Evolutionary conservation across 1,284 basidiomycete genomes (phyloP).

Genomic region (Polyporus tsugae): DNA sequence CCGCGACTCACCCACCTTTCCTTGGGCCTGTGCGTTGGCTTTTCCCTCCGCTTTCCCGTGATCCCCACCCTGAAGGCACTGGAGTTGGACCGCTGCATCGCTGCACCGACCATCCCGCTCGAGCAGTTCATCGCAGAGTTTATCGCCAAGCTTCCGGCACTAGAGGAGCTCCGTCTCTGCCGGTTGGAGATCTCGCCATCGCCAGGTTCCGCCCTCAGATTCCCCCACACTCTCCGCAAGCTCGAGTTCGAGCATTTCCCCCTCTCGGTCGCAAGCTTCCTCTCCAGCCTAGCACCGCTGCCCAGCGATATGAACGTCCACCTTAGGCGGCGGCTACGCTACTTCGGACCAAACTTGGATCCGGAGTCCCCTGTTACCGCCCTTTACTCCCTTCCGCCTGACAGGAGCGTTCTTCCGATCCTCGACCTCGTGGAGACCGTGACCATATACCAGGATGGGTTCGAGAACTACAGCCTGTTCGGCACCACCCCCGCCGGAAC

Average conservation of each 20-base stretch:
- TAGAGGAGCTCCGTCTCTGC: background rate
- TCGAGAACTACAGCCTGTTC: background rate
- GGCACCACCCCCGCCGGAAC: conserved; percentile 10
- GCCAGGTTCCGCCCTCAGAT: background rate
- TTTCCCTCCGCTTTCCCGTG: background rate
- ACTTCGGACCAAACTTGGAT: background rate
- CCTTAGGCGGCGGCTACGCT: background rate
- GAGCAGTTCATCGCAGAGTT: background rate
- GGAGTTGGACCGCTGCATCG: background rate
- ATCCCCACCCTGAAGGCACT: background rate
- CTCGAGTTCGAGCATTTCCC: background rate
- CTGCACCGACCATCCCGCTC: background rate
- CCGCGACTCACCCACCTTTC: background rate
- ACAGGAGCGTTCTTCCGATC: background rate
- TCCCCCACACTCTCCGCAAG: background rate
- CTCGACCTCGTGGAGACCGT: background rate
- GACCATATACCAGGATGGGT: background rate
- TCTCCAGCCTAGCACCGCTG: background rate
- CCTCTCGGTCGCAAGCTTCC: background rate
- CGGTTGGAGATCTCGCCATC: background rate
- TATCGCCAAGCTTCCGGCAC: background rate
- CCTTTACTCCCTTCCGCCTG: background rate
- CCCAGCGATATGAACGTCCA: background rate
- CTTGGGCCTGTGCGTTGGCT: background rate
- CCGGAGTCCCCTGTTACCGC: background rate